Evolutionary conservation across 768 basidiomycete genomes (phyloP).

Genomic region (Mycena crocata): DNA sequence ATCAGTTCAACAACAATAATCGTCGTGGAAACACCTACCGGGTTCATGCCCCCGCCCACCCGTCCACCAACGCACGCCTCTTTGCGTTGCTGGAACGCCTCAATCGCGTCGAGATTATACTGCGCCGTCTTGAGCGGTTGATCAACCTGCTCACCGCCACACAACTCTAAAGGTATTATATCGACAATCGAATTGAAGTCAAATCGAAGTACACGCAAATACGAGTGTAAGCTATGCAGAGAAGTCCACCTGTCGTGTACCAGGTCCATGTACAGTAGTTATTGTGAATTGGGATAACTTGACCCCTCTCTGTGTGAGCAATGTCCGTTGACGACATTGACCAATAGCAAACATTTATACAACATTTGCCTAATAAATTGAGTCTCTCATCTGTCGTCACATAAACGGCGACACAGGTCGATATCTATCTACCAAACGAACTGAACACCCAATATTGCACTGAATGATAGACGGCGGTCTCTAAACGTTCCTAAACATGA

Average conservation of each 20-base stretch:
- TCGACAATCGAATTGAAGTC: no score
- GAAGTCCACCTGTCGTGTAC: slow-evolving; percentile 6
- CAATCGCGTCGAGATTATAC: not conserved
- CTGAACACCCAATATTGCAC: not conserved
- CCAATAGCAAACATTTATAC: no score
- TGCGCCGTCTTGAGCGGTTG: not conserved
- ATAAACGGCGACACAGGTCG: no score
- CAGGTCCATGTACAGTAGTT: slow-evolving; percentile 4
- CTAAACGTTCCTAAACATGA: not conserved
- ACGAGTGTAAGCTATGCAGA: not conserved
- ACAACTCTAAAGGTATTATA: no score
- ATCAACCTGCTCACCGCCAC: not conserved
- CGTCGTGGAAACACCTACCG: not conserved
- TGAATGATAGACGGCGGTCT: slow-evolving; percentile 5
- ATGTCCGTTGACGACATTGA: no score
- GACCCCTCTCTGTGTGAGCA: no score
- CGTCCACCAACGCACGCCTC: not conserved
- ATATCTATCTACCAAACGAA: no score
- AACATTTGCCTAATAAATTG: no score
- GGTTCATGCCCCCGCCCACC: not conserved
- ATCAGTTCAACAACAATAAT: not conserved
- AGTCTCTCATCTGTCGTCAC: no score
- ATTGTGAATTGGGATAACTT: slow-evolving; percentile 2
- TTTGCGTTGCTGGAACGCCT: not conserved
- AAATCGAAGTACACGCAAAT: slow-evolving; percentile 3